phyloP scores from a whole-genome alignment of 2,329 filamentous ascomycete species.

The Atkinsonella hypoxylon region DNA sequence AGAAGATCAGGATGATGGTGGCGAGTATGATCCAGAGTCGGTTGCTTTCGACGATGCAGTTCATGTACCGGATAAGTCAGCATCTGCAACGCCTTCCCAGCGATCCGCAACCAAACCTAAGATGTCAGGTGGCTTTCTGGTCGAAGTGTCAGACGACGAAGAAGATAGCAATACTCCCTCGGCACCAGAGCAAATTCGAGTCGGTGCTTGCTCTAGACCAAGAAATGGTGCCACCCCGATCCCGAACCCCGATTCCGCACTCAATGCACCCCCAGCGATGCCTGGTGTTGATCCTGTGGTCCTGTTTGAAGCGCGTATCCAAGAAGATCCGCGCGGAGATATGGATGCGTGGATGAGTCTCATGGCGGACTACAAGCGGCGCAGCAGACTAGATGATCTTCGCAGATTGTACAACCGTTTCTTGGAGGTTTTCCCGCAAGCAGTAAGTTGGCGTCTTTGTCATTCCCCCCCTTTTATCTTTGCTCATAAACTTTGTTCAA shows the following conservation, averaged over 20 bases:
- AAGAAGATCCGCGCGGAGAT: slow-evolving; percentile 85
- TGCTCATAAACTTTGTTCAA: neutral
- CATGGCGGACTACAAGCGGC: slow-evolving; percentile 72
- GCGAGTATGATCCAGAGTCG: slow-evolving; percentile 47
- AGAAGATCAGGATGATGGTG: slow-evolving; percentile 40
- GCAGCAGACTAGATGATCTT: slow-evolving; percentile 70
- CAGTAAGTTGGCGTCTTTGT: slow-evolving; percentile 51
- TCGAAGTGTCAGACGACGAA: slow-evolving; percentile 48
- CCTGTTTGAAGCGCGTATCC: slow-evolving; percentile 79
- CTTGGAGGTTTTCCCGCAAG: slow-evolving; percentile 75
- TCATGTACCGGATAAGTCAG: slow-evolving; percentile 22
- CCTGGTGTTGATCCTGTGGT: slow-evolving; percentile 55
- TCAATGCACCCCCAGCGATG: slow-evolving; percentile 24
- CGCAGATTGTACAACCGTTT: slow-evolving; percentile 77
- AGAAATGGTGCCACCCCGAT: slow-evolving; percentile 11
- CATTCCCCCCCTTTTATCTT: neutral
- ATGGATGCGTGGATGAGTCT: slow-evolving; percentile 83
- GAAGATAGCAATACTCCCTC: slow-evolving; percentile 24
- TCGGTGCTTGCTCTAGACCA: slow-evolving; percentile 9
- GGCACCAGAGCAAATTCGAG: neutral
- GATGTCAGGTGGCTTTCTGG: slow-evolving; percentile 46
- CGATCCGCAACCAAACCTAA: slow-evolving; percentile 38
- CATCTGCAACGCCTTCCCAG: slow-evolving; percentile 17
- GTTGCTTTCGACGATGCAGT: slow-evolving; percentile 31
- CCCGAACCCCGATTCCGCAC: slow-evolving; percentile 14